Evolutionary conservation across 2,329 filamentous ascomycete species (phyloP), one percentile per base, ranked within the genome.

Genomic region (Diaporthe caulivora): DNA sequence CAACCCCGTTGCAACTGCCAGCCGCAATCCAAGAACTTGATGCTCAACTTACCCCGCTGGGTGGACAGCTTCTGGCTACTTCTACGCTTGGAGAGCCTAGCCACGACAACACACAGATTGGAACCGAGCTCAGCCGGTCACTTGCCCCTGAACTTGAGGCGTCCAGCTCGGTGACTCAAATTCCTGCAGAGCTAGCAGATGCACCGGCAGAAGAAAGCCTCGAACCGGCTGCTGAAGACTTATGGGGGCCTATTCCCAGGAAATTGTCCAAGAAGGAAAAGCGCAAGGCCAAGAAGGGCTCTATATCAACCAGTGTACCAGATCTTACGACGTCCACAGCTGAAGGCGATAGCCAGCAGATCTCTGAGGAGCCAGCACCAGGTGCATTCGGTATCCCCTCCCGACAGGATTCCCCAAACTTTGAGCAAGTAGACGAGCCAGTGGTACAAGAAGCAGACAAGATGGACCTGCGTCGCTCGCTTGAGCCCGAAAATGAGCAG

Each of bases 231-330:
- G 58, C 58, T 10, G 76, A 77, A 11, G 78, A 80, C 65, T 71
- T 75, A 74, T 73, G 71, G 72, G 77, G 76, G 53, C 68, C 71
- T 64, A 31, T 62, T 5, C 72, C 71, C 13, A 77, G 75, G 37
- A 81, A 80, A 72, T 82, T 82, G 75, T 78, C 79, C 62, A 80
- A 82, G 73, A 80, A 81, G 51, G 74, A 75, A 18, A 72, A 60
- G 54, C 67, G 71, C 26, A 72, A 72, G 62, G 74, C 74, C 42
- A 74, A 75, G 55, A 74, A 75, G 54, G 40, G 37, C 29, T 71
- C 60, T 24, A 24, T 54, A n/a, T 65, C 68, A 34, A 34, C 51
- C 5, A 37, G 24, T 37, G 68, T 65, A 55, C 68, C 68, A 18
- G 72, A 74, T 31, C 29, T 40, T 34, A 55, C 68, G 10, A 54